phyloP scores from a whole-genome alignment of 805 yeast species.

The Candida koratica region DNA sequence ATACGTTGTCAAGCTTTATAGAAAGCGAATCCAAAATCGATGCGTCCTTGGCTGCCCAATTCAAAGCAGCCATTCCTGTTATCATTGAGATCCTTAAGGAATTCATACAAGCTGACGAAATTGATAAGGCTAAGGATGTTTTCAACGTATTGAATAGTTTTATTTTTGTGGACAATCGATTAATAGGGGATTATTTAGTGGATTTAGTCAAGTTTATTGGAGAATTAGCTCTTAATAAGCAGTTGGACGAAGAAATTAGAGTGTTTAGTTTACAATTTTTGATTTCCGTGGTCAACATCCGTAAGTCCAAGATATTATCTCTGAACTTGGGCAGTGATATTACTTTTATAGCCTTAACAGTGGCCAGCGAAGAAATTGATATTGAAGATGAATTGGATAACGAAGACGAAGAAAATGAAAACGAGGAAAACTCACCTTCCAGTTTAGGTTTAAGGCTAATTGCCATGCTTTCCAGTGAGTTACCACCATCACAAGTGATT shows the following conservation, averaged over 20 bases:
- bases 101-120: constrained; percentile 66
- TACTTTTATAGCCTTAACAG: constrained; percentile 65
- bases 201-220: constrained; percentile 68
- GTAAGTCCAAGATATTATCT: constrained; percentile 74
- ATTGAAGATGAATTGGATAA: constrained; percentile 72
- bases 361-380: constrained; percentile 73
- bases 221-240: constrained; percentile 64
- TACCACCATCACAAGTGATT: constrained; percentile 92
- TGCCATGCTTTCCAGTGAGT: constrained; percentile 70
- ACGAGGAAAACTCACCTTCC: constrained; percentile 82
- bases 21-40: constrained; percentile 55
- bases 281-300: constrained; percentile 70
- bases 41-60: constrained; percentile 45
- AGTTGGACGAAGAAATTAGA: constrained; percentile 77
- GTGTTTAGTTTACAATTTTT: constrained; percentile 80
- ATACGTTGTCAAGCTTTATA: constrained; percentile 60
- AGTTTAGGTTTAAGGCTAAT: constrained; percentile 76
- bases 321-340: constrained; percentile 82
- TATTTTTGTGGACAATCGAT: constrained; percentile 67
- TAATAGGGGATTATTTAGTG: constrained; percentile 71
- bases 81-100: constrained; percentile 79
- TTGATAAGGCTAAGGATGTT: constrained; percentile 64
- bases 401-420: constrained; percentile 88
- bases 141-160: constrained; percentile 84
- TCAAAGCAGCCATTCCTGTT: constrained; percentile 66